These are phyloP conservation scores for Mycena pura DNA, from an alignment of 768 basidiomycete species.

Conservation along the genomic window DNA sequence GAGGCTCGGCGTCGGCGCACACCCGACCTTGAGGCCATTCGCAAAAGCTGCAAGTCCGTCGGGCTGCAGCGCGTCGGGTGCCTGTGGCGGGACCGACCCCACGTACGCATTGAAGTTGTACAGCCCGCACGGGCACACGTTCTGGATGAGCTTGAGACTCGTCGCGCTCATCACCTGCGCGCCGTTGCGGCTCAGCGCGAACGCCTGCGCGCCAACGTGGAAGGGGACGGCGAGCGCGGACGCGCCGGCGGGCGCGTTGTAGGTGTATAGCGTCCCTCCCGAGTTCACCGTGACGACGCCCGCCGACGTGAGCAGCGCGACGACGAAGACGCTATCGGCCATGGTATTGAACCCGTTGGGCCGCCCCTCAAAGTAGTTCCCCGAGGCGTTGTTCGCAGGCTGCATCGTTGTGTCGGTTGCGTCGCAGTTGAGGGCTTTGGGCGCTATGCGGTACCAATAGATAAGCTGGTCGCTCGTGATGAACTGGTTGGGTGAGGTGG, in stretches of 20 bases:
- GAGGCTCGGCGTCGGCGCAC: constrained; percentile 19
- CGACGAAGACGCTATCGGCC: constrained; percentile 26
- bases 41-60: constrained; percentile 22
- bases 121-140: constrained; percentile 28
- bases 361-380: constrained; percentile 30
- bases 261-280: constrained; percentile 26
- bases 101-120: constrained; percentile 32
- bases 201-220: constrained; percentile 25
- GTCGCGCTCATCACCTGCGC: constrained; percentile 22
- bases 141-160: constrained; percentile 23
- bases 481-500: constrained; percentile 10
- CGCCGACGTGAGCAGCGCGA: constrained; percentile 24
- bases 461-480: constrained; percentile 26
- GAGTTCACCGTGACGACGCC: constrained; percentile 28
- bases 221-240: constrained; percentile 27
- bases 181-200: constrained; percentile 18
- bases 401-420: constrained; percentile 28
- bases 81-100: constrained; percentile 25
- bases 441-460: constrained; percentile 30
- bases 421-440: constrained; percentile 28
- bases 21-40: constrained; percentile 22
- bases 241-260: constrained; percentile 25
- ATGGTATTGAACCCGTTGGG: constrained; percentile 27
- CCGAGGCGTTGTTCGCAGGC: constrained; percentile 25
- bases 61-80: constrained; percentile 14